Evolutionary conservation across 441 rosid genomes (phyloP).

Genomic region (Gossypium aridum): DNA sequence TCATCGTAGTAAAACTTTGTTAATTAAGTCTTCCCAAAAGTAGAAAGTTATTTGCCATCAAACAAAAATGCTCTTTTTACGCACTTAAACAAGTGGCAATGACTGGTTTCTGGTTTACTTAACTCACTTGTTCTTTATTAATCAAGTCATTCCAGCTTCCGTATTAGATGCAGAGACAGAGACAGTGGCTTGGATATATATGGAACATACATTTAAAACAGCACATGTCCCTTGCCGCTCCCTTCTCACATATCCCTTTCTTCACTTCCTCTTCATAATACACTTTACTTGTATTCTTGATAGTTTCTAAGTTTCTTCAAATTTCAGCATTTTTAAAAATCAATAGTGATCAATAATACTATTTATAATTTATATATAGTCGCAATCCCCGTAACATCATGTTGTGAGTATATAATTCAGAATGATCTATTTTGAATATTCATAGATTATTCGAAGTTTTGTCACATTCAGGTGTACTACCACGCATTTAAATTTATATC

Average conservation of each 20-base stretch:
- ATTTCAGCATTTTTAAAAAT: too few relatives aligned
- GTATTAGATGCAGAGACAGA: constrained; percentile 9
- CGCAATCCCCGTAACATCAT: too few relatives aligned
- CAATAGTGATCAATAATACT: too few relatives aligned
- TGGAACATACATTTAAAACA: neutral
- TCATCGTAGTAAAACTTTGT: neutral
- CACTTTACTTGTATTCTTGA: neutral
- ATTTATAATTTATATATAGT: too few relatives aligned
- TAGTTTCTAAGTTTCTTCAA: too few relatives aligned
- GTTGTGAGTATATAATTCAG: too few relatives aligned
- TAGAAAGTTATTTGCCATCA: neutral
- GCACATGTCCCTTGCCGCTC: constrained; percentile 14
- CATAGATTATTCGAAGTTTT: too few relatives aligned
- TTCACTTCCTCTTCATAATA: neutral
- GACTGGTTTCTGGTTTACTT: neutral
- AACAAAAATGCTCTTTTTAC: neutral
- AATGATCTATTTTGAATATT: too few relatives aligned
- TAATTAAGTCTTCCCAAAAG: neutral
- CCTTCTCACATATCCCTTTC: neutral
- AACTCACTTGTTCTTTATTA: neutral
- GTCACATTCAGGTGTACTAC: too few relatives aligned
- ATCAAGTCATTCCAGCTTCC: neutral
- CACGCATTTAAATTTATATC: too few relatives aligned
- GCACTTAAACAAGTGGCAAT: neutral
- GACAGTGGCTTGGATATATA: constrained; percentile 6